These are phyloP conservation scores for Jacaranda copaia DNA, from an alignment of 257 asterid genomes.

Conservation along the genomic window DNA sequence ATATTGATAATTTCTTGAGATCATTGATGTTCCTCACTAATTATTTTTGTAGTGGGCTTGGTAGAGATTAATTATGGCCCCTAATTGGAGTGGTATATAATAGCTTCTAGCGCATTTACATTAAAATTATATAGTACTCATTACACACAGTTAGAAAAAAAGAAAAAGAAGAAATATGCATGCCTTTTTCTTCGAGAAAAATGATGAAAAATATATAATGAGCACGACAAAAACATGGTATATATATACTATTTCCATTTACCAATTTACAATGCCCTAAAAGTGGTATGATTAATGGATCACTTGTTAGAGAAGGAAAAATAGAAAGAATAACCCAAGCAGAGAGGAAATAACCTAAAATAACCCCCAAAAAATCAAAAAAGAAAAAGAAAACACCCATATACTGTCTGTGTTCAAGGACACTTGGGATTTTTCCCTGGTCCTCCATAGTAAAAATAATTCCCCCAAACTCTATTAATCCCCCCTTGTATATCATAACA, in stretches of 20 bases:
- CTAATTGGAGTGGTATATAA: no score
- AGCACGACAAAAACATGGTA: constrained; percentile 37
- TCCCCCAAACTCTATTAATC: constrained; percentile 58
- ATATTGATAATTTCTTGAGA: neutral
- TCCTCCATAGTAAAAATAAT: constrained; percentile 69
- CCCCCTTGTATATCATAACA: constrained; percentile 64
- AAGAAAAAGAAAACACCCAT: neutral
- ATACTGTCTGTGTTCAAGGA: constrained; percentile 32
- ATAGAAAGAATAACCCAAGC: constrained; percentile 53
- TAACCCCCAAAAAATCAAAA: constrained; percentile 12
- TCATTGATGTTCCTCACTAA: neutral
- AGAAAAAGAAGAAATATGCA: no score
- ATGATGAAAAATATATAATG: neutral
- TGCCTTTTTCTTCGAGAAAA: neutral
- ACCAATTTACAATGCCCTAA: constrained; percentile 56
- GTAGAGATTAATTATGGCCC: no score
- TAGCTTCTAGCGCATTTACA: no score
- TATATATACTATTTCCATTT: constrained; percentile 62
- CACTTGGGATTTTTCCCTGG: constrained; percentile 63
- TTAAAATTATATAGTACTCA: no score
- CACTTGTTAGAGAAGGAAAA: constrained; percentile 47
- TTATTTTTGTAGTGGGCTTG: no score
- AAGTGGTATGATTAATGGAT: constrained; percentile 44
- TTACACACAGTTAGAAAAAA: no score
- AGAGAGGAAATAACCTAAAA: constrained; percentile 38